These are phyloP conservation scores for Xylariaceae sp. DNA, from an alignment of 2,329 filamentous ascomycete species.

Conservation along the genomic window DNA sequence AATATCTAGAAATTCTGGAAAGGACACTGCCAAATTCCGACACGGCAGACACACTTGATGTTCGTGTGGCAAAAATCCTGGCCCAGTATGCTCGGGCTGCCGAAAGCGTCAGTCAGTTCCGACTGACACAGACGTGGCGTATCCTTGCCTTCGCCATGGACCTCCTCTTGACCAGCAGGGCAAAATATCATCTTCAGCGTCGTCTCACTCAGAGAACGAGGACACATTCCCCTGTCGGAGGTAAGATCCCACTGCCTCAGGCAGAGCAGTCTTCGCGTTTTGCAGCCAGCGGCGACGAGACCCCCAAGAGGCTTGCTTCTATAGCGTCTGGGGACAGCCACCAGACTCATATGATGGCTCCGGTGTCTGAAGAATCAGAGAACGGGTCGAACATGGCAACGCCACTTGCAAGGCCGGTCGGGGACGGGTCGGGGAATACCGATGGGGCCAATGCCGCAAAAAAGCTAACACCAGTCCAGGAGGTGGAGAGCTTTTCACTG, in stretches of 20 bases:
- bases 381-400: slow-evolving; percentile 60
- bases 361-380: slow-evolving; percentile 52
- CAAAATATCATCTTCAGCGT: slow-evolving; percentile 51
- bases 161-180: slow-evolving; percentile 49
- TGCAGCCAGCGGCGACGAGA: slow-evolving; percentile 19
- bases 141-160: slow-evolving; percentile 52
- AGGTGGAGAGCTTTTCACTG: slow-evolving; percentile 46
- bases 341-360: slow-evolving; percentile 35
- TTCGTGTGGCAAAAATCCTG: slow-evolving; percentile 46
- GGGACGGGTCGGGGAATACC: slow-evolving; percentile 30
- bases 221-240: slow-evolving; percentile 12
- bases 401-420: slow-evolving; percentile 50
- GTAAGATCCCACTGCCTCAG: slow-evolving; percentile 12
- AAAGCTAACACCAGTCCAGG: slow-evolving; percentile 43
- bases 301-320: slow-evolving; percentile 23
- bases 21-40: slow-evolving; percentile 40
- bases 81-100: slow-evolving; percentile 54
- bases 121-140: slow-evolving; percentile 60
- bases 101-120: slow-evolving; percentile 50
- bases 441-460: slow-evolving; percentile 31
- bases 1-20: slow-evolving; percentile 52
- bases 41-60: slow-evolving; percentile 35
- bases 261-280: slow-evolving; percentile 17
- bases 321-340: slow-evolving; percentile 32
- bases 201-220: slow-evolving; percentile 33